Evolutionary conservation across 2,329 filamentous ascomycete species (phyloP).

Genomic region (Balansia obtecta): DNA sequence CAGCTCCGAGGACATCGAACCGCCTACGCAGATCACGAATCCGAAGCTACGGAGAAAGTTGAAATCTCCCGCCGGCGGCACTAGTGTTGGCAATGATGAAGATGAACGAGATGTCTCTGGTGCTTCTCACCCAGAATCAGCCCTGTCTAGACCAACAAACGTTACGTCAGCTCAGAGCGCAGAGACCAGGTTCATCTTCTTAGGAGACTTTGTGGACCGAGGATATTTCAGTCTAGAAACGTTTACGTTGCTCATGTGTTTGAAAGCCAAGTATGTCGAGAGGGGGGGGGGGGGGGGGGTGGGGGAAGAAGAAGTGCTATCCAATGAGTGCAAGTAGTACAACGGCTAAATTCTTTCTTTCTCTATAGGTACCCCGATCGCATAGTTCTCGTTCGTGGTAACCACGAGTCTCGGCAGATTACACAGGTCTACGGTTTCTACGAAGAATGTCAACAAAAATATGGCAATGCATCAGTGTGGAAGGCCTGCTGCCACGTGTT

Average conservation of each 20-base stretch:
- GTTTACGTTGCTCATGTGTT: slow-evolving; percentile 89
- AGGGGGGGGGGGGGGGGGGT: no score
- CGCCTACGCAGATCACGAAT: slow-evolving; percentile 77
- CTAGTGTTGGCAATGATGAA: slow-evolving; percentile 37
- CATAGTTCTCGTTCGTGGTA: slow-evolving; percentile 94
- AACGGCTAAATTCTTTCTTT: background rate
- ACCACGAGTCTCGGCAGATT: slow-evolving; percentile 98
- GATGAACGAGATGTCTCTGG: slow-evolving; percentile 26
- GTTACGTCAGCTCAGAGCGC: slow-evolving; percentile 31
- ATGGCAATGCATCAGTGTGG: slow-evolving; percentile 98
- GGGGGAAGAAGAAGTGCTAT: no score
- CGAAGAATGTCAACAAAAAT: slow-evolving; percentile 96
- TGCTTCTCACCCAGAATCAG: slow-evolving; percentile 20
- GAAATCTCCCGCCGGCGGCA: slow-evolving; percentile 30
- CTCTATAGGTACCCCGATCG: slow-evolving; percentile 84
- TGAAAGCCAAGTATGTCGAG: slow-evolving; percentile 55
- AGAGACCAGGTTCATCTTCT: slow-evolving; percentile 45
- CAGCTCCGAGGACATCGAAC: slow-evolving; percentile 83
- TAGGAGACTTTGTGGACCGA: slow-evolving; percentile 92
- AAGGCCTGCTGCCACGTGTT: slow-evolving; percentile 99
- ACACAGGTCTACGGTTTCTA: slow-evolving; percentile 99
- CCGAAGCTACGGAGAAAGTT: slow-evolving; percentile 81
- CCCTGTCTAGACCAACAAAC: slow-evolving; percentile 19
- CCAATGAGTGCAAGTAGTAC: background rate
- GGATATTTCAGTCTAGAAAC: slow-evolving; percentile 97